Evolutionary conservation across 768 basidiomycete species (phyloP), one percentile per base, ranked within the genome.

Genomic region (Suillus subluteus): DNA sequence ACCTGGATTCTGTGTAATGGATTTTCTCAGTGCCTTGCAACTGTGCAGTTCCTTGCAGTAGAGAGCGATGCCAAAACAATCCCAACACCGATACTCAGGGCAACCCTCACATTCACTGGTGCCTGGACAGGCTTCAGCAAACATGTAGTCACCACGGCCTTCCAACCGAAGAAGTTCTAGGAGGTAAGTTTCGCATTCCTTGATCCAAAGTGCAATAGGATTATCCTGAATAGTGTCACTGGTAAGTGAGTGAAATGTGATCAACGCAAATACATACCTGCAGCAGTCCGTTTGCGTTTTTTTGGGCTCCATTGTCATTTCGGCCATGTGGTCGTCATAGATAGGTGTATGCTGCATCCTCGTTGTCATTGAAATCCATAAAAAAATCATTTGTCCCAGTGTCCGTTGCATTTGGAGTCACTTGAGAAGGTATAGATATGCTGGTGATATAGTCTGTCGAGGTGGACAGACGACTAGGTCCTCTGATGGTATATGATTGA

Each of bases 91-190:
- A 26, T 26, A 26, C 26, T 26, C 26, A 26, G 26, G 26, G 2
- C 2, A 26, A 26, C 26, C 26, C 1, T 26, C 2, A 26, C 26
- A 26, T 26, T 26, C 26, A 26, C 26, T 26, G 26, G 1, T 26
- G 26, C 26, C 26, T 26, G 26, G 26, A 2, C 26, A 26, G 26
- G 2, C 26, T 43, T 32, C 11, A 43, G 67, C 61, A 9, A 11
- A 50, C 50, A 68, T 21, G 2, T 67, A 37, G 18, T 37, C 18
- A 4, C 65, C 69, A 43, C 62, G 63, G 40, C 67, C 67, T 37
- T 66, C 67, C 21, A 65, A 30, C 21, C 55, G 5, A 40, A 68
- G 50, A 16, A 66, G 52, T 43, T 68, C 67, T 23, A 41, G 32
- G 30, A 68, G 48, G 38, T 55, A 66, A 21, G 26, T 30, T 44